These are phyloP conservation scores for Teratosphaeria pseudoeucalypti DNA, from an alignment of 2,329 filamentous ascomycete genomes.

Conservation along the genomic window DNA sequence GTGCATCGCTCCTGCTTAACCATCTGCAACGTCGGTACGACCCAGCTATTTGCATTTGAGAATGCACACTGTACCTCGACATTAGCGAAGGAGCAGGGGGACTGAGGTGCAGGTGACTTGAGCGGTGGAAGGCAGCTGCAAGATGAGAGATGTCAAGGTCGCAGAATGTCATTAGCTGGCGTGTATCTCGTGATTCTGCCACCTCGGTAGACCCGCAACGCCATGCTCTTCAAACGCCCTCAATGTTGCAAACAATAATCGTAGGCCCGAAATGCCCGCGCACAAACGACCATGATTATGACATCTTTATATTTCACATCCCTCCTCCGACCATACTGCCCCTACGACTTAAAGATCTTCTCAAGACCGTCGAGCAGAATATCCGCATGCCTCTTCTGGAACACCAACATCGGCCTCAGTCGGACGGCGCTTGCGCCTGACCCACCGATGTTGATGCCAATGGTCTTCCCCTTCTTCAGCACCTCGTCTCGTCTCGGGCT, in stretches of 20 bases:
- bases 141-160: neutral
- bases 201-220: neutral
- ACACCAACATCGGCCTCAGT: conserved; percentile 80
- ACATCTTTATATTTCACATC: neutral
- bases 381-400: conserved; percentile 85
- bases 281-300: neutral
- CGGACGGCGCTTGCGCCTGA: conserved; percentile 66
- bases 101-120: neutral
- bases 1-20: neutral
- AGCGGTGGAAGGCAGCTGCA: too few species aligned
- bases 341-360: conserved; percentile 23
- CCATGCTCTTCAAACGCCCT: neutral
- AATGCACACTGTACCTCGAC: neutral
- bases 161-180: neutral
- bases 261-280: neutral
- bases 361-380: conserved; percentile 52
- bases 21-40: neutral
- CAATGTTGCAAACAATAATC: neutral
- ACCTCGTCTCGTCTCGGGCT: conserved; percentile 70
- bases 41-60: neutral
- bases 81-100: neutral
- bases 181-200: neutral
- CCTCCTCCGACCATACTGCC: too few species aligned
- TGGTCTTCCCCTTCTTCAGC: conserved; percentile 63
- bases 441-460: conserved; percentile 81